Percentiles rank a stretch among this genome's conserved stretches.
Conservation (phyloP, 2,329 filamentous ascomycete species). For the Dryadomyces quercus-mongolicae region DNA sequence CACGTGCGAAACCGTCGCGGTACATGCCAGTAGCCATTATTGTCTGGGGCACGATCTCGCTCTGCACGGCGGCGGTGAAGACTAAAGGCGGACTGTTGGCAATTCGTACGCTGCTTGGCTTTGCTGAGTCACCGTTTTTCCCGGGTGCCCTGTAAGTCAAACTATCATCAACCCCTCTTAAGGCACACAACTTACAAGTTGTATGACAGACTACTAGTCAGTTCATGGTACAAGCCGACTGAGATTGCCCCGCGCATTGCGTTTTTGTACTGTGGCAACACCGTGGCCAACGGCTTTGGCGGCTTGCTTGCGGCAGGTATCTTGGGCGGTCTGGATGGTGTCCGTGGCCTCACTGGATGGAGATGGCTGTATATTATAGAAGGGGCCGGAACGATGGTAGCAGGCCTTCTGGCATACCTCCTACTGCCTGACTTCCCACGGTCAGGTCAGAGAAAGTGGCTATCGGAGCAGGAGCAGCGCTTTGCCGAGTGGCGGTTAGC, state of each 20-base stretch:
- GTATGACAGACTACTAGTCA: neutral
- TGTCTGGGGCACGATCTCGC: neutral
- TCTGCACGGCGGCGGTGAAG: neutral
- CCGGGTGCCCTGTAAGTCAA: neutral
- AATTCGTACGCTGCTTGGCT: neutral
- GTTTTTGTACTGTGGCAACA: neutral
- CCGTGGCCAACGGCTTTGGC: neutral
- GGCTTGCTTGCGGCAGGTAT: neutral
- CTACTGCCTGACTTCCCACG: neutral
- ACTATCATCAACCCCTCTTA: neutral
- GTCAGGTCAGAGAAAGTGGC: neutral
- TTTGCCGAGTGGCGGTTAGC: neutral
- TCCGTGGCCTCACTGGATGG: neutral
- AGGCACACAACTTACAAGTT: neutral
- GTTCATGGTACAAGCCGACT: neutral
- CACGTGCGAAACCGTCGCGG: neutral
- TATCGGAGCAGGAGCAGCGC: neutral
- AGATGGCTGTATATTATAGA: neutral
- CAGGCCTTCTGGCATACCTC: neutral
- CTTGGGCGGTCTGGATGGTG: neutral
- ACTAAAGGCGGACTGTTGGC: neutral
- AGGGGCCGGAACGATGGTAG: neutral
- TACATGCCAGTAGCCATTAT: neutral
- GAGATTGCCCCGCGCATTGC: neutral
- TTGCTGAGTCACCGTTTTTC: neutral